Base-by-base conservation (phyloP, 140 eudicot species). In the Senecio squalidus region DNA sequence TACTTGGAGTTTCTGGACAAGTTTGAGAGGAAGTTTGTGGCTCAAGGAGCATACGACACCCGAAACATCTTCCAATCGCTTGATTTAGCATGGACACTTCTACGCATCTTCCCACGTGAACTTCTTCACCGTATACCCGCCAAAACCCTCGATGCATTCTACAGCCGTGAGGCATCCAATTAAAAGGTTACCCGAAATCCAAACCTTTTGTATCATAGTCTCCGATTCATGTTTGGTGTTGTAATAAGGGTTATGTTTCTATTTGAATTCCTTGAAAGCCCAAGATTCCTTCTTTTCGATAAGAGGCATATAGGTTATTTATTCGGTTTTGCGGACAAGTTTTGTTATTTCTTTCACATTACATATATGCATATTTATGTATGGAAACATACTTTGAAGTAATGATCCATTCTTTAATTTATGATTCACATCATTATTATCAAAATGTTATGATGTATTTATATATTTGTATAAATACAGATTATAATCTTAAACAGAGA, bases 61-160 rank as follows among this genome's bases (percentile, higher is more conserved):
- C 85, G 95, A 1, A 79, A 84, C 79, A 80, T 86, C 68, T 86
- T 86, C 71, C 95, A 86, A 58, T 86, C 95, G 3, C 92, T 86
- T 30, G 95, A 86, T 69, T 60, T 86, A 59, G 95, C 95, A 48
- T 86, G 92, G 95, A 79, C 92, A 9, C 75, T 86, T 43, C 83
- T 86, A 13, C 62, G 92, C 23, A 86, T 86, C 75, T 86, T 86
- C 72, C 95, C 95, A 1, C 81, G 95, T 36, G 95, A 86, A 61
- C 95, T 86, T 55, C 95, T 86, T 51, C 95, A 86, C 54, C 92
- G 95, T 68, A 86, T 86, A 22, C 95, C 95, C 29, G 95, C 95
- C 16, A 86, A 86, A 74, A 86, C 92, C 52, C 92, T 86, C 11
- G 95, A 86, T 56, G 81, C 73, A n/a, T 84, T 62, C 76, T 84